Percentiles rank a stretch among this genome's conserved stretches.
phyloP scores from a whole-genome alignment of 192 early-diverging fungal species.

The Podila clonocystis region DNA sequence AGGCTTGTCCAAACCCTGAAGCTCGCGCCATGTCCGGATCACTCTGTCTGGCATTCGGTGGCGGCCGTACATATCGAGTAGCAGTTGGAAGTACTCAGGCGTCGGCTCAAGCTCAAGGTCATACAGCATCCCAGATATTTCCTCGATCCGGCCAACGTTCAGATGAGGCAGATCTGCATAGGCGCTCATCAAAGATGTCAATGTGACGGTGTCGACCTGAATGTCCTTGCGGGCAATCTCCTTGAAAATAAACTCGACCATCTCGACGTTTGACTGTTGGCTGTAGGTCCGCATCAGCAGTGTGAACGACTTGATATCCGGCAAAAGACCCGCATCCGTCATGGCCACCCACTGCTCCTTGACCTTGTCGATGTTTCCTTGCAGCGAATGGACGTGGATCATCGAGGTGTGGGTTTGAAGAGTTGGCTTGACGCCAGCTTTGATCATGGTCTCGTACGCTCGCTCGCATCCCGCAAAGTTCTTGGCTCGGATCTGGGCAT shows the following conservation, averaged over 20 bases:
- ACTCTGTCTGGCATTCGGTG: slow-evolving; percentile 37
- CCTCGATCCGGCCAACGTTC: slow-evolving; percentile 21
- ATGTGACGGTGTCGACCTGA: slow-evolving; percentile 8
- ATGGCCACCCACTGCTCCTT: slow-evolving; percentile 39
- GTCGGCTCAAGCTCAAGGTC: slow-evolving; percentile 24
- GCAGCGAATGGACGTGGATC: slow-evolving; percentile 24
- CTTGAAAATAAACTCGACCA: slow-evolving; percentile 47
- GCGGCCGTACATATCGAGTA: slow-evolving; percentile 29
- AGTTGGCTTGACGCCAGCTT: slow-evolving; percentile 17
- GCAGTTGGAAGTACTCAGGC: slow-evolving; percentile 21
- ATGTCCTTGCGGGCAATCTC: slow-evolving; percentile 15
- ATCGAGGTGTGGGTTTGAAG: slow-evolving; percentile 26
- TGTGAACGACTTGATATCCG: slow-evolving; percentile 34
- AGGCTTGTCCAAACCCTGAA: slow-evolving; percentile 9
- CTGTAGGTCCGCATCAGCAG: slow-evolving; percentile 33
- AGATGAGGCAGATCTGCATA: slow-evolving; percentile 21
- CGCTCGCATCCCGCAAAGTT: slow-evolving; percentile 15
- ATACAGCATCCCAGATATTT: slow-evolving; percentile 17
- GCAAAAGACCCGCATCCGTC: slow-evolving; percentile 17
- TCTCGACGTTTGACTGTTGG: slow-evolving; percentile 31
- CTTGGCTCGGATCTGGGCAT: slow-evolving; percentile 29
- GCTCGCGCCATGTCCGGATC: slow-evolving; percentile 26
- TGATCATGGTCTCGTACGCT: slow-evolving; percentile 22
- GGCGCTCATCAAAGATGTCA: slow-evolving; percentile 21
- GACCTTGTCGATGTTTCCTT: slow-evolving; percentile 19